These are phyloP conservation scores for Gonium pectorale DNA, from an alignment of 139 green algal species.

Conservation along the genomic window DNA sequence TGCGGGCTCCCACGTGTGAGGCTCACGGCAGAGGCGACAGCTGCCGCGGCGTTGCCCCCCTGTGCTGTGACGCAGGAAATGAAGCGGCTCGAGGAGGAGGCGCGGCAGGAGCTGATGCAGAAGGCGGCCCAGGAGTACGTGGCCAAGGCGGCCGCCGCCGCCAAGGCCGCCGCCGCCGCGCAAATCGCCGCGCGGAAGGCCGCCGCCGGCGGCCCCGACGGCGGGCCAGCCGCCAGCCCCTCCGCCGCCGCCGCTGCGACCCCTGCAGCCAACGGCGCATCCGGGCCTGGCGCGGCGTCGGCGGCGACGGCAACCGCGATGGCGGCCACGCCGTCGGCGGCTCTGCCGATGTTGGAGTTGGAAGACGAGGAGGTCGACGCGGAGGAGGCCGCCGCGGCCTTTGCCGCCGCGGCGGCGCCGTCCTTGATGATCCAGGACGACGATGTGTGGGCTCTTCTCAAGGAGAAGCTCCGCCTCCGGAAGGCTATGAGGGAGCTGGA, in stretches of 20 bases:
- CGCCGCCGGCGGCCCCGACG: not conserved
- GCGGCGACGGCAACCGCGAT: not conserved
- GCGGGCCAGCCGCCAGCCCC: not conserved
- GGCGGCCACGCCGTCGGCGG: not conserved
- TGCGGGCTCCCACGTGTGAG: too few species aligned
- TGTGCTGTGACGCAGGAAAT: conserved; percentile 36
- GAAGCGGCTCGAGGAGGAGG: conserved; percentile 22
- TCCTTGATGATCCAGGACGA: conserved; percentile 9
- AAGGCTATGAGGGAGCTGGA: too few species aligned
- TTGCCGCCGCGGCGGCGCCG: conserved; percentile 12
- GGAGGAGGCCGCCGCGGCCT: conserved; percentile 12
- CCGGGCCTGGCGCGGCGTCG: not conserved
- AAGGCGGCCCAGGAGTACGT: conserved; percentile 9
- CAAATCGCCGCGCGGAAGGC: not conserved
- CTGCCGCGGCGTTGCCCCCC: too few species aligned
- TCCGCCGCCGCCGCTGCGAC: not conserved
- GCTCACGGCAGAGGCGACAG: too few species aligned
- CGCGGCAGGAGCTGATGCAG: conserved; percentile 28
- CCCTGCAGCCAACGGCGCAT: not conserved
- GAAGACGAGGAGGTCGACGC: not conserved
- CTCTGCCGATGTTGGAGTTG: not conserved
- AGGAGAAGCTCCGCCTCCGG: conserved; percentile 8
- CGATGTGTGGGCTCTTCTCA: conserved; percentile 20
- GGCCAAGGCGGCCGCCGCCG: not conserved
- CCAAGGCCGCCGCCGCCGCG: not conserved